A percentile compares a stretch with the other conserved stretches of the same genome.
These are phyloP conservation scores for Phlegmacium glaucopus DNA, from an alignment of 768 basidiomycete genomes.

Conservation along the genomic window DNA sequence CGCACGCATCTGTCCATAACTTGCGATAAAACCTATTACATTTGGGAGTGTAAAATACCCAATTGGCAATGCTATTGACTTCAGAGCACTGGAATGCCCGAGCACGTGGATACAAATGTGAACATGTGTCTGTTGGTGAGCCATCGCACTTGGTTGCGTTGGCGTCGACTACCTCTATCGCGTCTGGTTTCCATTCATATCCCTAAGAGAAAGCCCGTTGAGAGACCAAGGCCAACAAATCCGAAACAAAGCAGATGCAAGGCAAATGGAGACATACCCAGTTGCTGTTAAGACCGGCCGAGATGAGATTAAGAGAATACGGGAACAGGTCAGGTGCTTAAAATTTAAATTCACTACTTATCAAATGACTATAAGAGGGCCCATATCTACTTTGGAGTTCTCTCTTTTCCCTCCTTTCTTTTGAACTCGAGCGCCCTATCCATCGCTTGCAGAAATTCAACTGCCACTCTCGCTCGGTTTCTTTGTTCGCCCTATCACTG, in stretches of 20 bases:
- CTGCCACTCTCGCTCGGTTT: too few species aligned
- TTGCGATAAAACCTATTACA: constrained; percentile 70
- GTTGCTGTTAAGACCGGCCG: constrained; percentile 78
- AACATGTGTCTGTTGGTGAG: constrained; percentile 52
- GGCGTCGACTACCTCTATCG: too few species aligned
- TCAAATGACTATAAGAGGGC: too few species aligned
- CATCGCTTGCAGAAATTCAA: too few species aligned
- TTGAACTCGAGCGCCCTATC: too few species aligned
- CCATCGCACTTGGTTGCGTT: constrained; percentile 16
- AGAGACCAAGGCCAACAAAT: too few species aligned
- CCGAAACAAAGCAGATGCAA: too few species aligned
- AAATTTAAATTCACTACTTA: too few species aligned
- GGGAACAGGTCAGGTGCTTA: not conserved
- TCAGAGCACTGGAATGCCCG: constrained; percentile 79
- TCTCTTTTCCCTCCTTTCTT: too few species aligned
- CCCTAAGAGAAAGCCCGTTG: constrained; percentile 44
- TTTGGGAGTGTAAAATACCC: constrained; percentile 50
- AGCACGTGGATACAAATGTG: constrained; percentile 72
- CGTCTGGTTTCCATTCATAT: constrained; percentile 59
- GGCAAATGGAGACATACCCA: constrained; percentile 48
- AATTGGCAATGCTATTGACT: constrained; percentile 71
- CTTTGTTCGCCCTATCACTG: too few species aligned
- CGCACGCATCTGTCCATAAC: constrained; percentile 82
- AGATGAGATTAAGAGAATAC: constrained; percentile 53
- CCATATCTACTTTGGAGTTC: too few species aligned